Percentiles rank a stretch among this genome's conserved stretches.
These are phyloP conservation scores for Murraya koenigii DNA, from an alignment of 345 rosid species.

Conservation along the genomic window DNA sequence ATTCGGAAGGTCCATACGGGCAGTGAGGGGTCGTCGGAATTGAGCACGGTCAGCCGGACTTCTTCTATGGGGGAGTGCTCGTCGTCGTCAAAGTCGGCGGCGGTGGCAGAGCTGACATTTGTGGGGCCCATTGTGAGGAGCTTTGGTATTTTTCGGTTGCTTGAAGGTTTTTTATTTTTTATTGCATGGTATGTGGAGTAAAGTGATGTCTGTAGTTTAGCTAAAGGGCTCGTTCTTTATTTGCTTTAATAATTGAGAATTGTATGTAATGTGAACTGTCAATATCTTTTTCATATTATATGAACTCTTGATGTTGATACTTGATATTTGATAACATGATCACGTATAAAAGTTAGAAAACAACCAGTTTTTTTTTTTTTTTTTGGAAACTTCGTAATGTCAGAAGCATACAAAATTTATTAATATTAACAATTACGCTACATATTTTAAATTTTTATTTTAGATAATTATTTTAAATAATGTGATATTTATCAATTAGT, in stretches of 20 bases:
- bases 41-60: slow-evolving; percentile 73
- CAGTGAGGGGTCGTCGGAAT: slow-evolving; percentile 70
- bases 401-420: no score
- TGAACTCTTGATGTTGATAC: neutral
- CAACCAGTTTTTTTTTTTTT: no score
- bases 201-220: neutral
- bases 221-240: no score
- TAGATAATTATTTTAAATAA: no score
- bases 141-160: neutral
- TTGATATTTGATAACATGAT: neutral
- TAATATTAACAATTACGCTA: no score
- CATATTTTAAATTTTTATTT: no score
- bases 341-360: neutral
- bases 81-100: slow-evolving; percentile 26
- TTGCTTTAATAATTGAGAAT: neutral
- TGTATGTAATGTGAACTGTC: neutral
- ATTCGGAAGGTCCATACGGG: slow-evolving; percentile 91
- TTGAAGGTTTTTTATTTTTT: neutral
- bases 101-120: neutral
- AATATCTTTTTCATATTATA: no score
- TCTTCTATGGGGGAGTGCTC: slow-evolving; percentile 74
- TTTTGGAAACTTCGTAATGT: no score
- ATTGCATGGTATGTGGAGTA: neutral
- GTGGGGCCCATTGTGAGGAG: neutral
- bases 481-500: no score